Conservation (phyloP, 352 stramenopile species). For the Blastocystis hominis region DNA sequence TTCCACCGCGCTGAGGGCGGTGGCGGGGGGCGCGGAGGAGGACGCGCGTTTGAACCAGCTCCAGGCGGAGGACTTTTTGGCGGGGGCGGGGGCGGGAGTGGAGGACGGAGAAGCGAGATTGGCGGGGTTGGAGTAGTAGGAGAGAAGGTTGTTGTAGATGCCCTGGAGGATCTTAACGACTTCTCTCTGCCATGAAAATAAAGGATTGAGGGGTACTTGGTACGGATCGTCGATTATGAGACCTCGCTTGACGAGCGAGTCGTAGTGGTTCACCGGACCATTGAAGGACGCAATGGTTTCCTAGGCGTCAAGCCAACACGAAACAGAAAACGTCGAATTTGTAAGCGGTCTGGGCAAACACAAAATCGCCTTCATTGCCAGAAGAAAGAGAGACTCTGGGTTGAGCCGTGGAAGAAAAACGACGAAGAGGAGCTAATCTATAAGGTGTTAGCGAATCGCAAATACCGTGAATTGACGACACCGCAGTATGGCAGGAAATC, state of each 20-base stretch:
- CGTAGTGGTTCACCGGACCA: slow-evolving; percentile 50
- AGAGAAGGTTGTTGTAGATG: slow-evolving; percentile 40
- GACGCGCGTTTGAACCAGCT: slow-evolving; percentile 34
- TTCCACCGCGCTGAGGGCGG: not conserved
- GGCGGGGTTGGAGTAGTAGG: slow-evolving; percentile 33
- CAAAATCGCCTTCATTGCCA: slow-evolving; percentile 12
- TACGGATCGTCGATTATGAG: slow-evolving; percentile 34
- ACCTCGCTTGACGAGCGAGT: slow-evolving; percentile 21
- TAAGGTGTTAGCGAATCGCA: not conserved
- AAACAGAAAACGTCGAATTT: slow-evolving; percentile 25
- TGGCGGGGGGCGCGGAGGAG: not conserved
- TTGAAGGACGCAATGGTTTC: slow-evolving; percentile 38
- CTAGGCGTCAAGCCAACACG: not conserved
- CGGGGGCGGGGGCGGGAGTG: not conserved
- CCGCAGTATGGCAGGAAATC: not conserved
- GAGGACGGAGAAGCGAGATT: not conserved
- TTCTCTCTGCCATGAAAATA: not conserved
- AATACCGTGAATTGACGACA: not conserved
- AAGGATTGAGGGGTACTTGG: not conserved
- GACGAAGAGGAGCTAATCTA: not conserved
- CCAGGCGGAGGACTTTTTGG: not conserved
- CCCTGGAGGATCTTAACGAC: slow-evolving; percentile 48
- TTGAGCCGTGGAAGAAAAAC: not conserved
- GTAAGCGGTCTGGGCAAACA: slow-evolving; percentile 50
- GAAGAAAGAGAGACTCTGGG: not conserved